Conservation (phyloP, 2,329 filamentous ascomycete species). For the Exutisphaerella laricina region DNA sequence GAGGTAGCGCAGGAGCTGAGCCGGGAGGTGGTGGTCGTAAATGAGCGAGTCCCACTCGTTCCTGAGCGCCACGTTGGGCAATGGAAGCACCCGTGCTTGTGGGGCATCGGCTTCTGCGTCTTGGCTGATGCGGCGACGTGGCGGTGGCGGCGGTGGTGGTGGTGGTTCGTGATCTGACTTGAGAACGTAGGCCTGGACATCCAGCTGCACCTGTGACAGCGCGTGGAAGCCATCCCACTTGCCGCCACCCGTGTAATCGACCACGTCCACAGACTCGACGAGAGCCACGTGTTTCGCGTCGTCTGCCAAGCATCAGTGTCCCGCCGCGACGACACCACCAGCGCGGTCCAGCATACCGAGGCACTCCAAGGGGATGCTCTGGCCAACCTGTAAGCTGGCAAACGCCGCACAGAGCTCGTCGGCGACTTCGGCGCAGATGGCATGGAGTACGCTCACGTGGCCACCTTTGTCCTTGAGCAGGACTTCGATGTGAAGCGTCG, state of each 20-base stretch:
- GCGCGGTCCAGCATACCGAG: too few species aligned
- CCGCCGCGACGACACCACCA: too few species aligned
- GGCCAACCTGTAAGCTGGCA: conserved; percentile 14
- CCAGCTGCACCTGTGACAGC: conserved; percentile 35
- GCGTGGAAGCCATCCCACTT: conserved; percentile 22
- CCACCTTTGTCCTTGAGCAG: conserved; percentile 27
- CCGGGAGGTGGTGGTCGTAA: conserved; percentile 40
- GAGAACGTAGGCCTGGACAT: conserved; percentile 41
- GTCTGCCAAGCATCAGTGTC: conserved; percentile 22
- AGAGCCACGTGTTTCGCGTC: conserved; percentile 25
- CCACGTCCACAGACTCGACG: conserved; percentile 36
- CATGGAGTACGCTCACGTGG: conserved; percentile 5
- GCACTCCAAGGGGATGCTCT: conserved; percentile 1
- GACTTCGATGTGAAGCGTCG: conserved; percentile 38
- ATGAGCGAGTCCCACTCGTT: conserved; percentile 44
- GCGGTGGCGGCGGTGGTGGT: conserved; percentile 17
- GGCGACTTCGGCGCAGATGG: conserved; percentile 27
- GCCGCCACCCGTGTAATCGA: conserved; percentile 35
- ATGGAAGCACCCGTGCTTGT: conserved; percentile 31
- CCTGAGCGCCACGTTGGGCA: conserved; percentile 39
- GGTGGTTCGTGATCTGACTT: conserved; percentile 25
- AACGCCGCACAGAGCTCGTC: conserved; percentile 28
- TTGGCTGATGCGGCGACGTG: conserved; percentile 22
- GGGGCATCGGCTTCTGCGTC: conserved; percentile 23
- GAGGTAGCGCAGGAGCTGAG: conserved; percentile 37